phyloP scores from a whole-genome alignment of 192 early-diverging fungal genomes.

The Umbelopsis sp. region DNA sequence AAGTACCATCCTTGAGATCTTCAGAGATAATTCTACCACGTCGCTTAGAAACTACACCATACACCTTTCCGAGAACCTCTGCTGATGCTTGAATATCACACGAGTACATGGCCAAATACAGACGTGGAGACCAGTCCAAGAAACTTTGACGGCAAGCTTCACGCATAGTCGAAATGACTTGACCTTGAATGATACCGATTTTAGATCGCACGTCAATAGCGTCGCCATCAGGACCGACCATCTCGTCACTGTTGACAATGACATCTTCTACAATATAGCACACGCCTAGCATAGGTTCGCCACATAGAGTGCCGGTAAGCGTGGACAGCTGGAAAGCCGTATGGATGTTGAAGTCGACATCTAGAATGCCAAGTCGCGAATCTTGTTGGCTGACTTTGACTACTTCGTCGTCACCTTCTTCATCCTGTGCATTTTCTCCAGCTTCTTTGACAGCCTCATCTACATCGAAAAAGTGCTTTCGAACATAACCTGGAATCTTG shows the following conservation, averaged over 20 bases:
- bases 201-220: constrained; percentile 42
- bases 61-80: constrained; percentile 94
- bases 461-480: constrained; percentile 41
- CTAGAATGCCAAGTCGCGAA: constrained; percentile 46
- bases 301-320: constrained; percentile 87
- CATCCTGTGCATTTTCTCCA: constrained; percentile 17
- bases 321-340: constrained; percentile 96
- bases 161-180: constrained; percentile 85
- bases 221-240: constrained; percentile 30
- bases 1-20: constrained; percentile 97
- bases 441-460: constrained; percentile 11
- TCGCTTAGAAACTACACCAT: constrained; percentile 88
- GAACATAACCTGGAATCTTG: constrained; percentile 54
- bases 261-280: constrained; percentile 76
- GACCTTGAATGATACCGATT: constrained; percentile 66
- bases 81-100: constrained; percentile 96
- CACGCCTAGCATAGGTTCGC: constrained; percentile 90
- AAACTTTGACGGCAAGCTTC: constrained; percentile 86
- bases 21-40: constrained; percentile 93
- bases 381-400: constrained; percentile 28
- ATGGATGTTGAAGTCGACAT: constrained; percentile 80
- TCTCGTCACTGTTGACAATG: constrained; percentile 39
- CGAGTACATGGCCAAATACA: constrained; percentile 95
- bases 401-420: constrained; percentile 24
- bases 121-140: constrained; percentile 90